These are phyloP conservation scores for Leccinum obscurum DNA, from an alignment of 768 basidiomycete species.

Conservation along the genomic window DNA sequence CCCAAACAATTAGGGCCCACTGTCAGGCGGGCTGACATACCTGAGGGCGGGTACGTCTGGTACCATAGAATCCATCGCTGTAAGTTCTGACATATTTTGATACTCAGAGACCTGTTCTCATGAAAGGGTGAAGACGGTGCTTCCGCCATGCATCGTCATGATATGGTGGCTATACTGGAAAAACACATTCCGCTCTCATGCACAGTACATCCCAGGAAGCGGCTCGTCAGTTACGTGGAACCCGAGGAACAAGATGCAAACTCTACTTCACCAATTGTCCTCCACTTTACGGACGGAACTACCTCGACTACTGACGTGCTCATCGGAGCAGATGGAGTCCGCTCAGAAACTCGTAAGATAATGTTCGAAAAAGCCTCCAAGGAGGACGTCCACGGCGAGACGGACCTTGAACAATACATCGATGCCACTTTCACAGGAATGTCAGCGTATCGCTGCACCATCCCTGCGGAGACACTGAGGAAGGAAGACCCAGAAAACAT, in stretches of 20 bases:
- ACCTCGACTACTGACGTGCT: conserved; percentile 40
- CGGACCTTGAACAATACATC: conserved; percentile 12
- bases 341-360: conserved; percentile 25
- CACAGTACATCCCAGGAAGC: conserved; percentile 19
- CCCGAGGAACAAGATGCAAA: conserved; percentile 22
- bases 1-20: conserved; percentile 18
- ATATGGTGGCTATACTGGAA: conserved; percentile 22
- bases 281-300: conserved; percentile 18
- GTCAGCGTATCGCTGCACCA: conserved; percentile 38
- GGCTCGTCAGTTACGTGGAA: conserved; percentile 19
- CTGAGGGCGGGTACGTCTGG: conserved; percentile 33
- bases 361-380: conserved; percentile 23
- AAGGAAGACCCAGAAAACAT: conserved; percentile 24
- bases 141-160: conserved; percentile 23
- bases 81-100: conserved; percentile 7
- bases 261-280: conserved; percentile 19
- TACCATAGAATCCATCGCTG: conserved; percentile 24
- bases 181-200: conserved; percentile 20
- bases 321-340: conserved; percentile 48
- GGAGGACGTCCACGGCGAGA: not conserved
- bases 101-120: not conserved
- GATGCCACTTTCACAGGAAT: conserved; percentile 44
- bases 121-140: conserved; percentile 4
- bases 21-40: conserved; percentile 30
- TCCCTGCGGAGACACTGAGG: conserved; percentile 35